Percentiles rank a stretch among this genome's conserved stretches.
Evolutionary conservation across 768 basidiomycete genomes (phyloP).

Genomic region (Jaapia argillacea): DNA sequence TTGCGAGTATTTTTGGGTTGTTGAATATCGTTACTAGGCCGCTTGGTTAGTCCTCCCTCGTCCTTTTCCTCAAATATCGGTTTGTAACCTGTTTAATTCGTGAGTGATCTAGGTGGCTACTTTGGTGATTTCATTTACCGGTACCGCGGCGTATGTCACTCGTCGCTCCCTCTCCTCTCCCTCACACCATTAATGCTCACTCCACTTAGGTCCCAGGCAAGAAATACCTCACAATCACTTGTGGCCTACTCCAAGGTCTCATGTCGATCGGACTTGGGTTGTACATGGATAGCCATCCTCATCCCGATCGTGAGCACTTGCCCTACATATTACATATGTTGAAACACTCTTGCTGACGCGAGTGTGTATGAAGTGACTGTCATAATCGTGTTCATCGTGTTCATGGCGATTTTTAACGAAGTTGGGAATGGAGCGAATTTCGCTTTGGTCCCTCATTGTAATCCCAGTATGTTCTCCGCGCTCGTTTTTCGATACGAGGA

Average conservation of each 20-base stretch:
- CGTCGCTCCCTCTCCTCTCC: neutral
- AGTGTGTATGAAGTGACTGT: conserved; percentile 14
- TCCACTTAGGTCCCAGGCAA: conserved; percentile 25
- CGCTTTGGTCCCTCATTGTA: conserved; percentile 40
- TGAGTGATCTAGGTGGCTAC: conserved; percentile 31
- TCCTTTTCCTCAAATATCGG: neutral
- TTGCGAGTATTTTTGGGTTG: conserved; percentile 22
- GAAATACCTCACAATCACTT: conserved; percentile 33
- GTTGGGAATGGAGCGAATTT: conserved; percentile 42
- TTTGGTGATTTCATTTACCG: conserved; percentile 35
- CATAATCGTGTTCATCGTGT: conserved; percentile 28
- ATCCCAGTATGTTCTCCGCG: conserved; percentile 22
- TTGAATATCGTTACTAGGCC: conserved; percentile 43
- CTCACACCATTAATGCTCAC: too few relatives aligned
- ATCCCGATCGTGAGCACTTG: conserved; percentile 13
- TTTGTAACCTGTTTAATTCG: neutral
- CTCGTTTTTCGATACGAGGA: conserved; percentile 5
- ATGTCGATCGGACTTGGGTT: conserved; percentile 35
- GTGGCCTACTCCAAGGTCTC: conserved; percentile 35
- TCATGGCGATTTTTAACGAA: conserved; percentile 29
- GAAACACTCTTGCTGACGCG: neutral
- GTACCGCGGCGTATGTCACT: conserved; percentile 24
- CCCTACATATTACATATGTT: conserved; percentile 2
- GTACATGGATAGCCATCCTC: conserved; percentile 21
- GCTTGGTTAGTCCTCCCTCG: conserved; percentile 14